Conservation (phyloP, 768 basidiomycete genomes). For the Suillus decipiens region DNA sequence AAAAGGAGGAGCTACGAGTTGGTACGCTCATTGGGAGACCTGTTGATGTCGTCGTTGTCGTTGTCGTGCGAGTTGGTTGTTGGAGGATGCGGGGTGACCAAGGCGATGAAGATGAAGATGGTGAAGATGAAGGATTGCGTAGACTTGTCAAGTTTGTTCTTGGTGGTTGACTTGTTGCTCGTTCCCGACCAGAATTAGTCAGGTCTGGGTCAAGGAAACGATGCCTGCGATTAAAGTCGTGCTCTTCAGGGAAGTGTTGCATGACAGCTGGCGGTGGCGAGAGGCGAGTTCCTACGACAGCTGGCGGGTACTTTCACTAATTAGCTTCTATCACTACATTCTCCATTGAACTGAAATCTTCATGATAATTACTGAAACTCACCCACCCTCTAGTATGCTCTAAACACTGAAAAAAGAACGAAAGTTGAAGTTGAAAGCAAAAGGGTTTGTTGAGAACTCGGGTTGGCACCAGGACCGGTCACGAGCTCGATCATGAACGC, state of each 20-base stretch:
- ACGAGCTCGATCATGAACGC: not conserved
- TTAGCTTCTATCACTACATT: not conserved
- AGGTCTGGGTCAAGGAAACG: conserved; percentile 51
- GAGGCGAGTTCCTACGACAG: not conserved
- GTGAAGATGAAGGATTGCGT: conserved; percentile 47
- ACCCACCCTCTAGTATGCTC: conserved; percentile 3
- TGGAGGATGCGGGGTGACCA: conserved; percentile 47
- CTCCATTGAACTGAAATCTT: not conserved
- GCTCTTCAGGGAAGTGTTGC: conserved; percentile 44
- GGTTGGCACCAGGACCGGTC: not conserved
- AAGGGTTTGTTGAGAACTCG: not conserved
- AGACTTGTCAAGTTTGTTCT: conserved; percentile 39
- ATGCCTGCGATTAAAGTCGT: conserved; percentile 52
- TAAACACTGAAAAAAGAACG: not conserved
- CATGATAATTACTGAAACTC: not conserved
- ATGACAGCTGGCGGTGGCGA: conserved; percentile 23
- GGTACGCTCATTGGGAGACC: conserved; percentile 55
- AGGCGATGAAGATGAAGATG: conserved; percentile 44
- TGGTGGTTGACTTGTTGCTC: conserved; percentile 73
- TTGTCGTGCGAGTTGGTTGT: conserved; percentile 31
- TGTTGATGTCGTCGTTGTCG: conserved; percentile 14
- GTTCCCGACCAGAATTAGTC: conserved; percentile 52
- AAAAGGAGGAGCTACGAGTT: conserved; percentile 70
- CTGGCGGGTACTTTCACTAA: not conserved
- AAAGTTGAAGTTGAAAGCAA: not conserved